phyloP scores from a whole-genome alignment of 371 early-diverging fungal genomes.

The Lichtheimia ramosa region DNA sequence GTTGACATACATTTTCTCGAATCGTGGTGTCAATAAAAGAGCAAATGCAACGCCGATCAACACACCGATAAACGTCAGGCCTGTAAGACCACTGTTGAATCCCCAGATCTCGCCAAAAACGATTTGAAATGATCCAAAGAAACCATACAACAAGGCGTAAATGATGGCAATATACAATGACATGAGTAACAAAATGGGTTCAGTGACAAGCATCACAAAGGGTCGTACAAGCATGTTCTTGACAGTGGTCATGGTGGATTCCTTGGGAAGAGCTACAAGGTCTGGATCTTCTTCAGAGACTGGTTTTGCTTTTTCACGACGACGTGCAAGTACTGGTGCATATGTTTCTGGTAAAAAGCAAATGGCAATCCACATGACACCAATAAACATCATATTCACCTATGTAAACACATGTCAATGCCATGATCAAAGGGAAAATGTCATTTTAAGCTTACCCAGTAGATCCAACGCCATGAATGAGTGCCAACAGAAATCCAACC shows the following conservation, averaged over 20 bases:
- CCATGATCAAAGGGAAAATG: neutral
- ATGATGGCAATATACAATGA: slow-evolving; percentile 44
- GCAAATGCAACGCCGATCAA: slow-evolving; percentile 36
- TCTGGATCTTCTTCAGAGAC: slow-evolving; percentile 24
- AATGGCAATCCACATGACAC: slow-evolving; percentile 39
- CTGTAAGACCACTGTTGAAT: slow-evolving; percentile 40
- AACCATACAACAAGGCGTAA: slow-evolving; percentile 43
- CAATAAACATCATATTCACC: slow-evolving; percentile 44
- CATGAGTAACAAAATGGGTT: slow-evolving; percentile 41
- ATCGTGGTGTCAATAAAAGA: slow-evolving; percentile 28
- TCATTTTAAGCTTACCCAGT: slow-evolving; percentile 31
- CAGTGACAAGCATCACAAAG: slow-evolving; percentile 36
- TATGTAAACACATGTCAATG: slow-evolving; percentile 3
- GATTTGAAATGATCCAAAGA: slow-evolving; percentile 47
- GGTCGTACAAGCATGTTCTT: slow-evolving; percentile 38
- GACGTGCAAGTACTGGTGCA: slow-evolving; percentile 33
- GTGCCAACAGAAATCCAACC: slow-evolving; percentile 47
- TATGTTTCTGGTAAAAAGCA: slow-evolving; percentile 44
- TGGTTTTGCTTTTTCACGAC: slow-evolving; percentile 21
- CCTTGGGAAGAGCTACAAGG: neutral
- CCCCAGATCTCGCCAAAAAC: slow-evolving; percentile 33
- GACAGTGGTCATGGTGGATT: slow-evolving; percentile 25
- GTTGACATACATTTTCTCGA: slow-evolving; percentile 29
- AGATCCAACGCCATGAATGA: slow-evolving; percentile 45
- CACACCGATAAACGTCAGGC: slow-evolving; percentile 43